Conservation (phyloP, 192 early-diverging fungal genomes). For the Coemansia biformis region DNA sequence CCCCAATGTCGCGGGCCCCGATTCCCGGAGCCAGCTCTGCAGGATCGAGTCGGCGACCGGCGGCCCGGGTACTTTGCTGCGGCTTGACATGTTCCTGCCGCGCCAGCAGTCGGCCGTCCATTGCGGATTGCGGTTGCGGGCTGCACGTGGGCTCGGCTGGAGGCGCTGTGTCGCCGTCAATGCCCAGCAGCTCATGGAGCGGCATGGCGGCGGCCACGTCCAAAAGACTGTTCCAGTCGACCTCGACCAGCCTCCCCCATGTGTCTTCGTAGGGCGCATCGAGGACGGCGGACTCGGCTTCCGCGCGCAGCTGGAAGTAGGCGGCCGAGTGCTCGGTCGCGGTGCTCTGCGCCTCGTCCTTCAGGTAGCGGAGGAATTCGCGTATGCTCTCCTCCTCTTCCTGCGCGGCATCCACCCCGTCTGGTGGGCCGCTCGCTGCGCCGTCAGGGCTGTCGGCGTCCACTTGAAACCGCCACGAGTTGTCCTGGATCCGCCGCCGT, state of each 20-base stretch:
- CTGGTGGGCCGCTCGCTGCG: neutral
- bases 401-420: conserved; percentile 1
- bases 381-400: conserved; percentile 18
- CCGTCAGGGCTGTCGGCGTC: too few relatives aligned
- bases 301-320: conserved; percentile 32
- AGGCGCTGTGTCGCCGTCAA: conserved; percentile 6
- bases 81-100: neutral
- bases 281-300: conserved; percentile 14
- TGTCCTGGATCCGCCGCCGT: conserved; percentile 21
- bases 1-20: neutral
- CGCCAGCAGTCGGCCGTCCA: too few relatives aligned
- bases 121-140: too few relatives aligned
- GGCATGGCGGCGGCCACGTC: conserved; percentile 1
- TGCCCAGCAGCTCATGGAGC: conserved; percentile 12
- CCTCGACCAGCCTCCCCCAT: conserved; percentile 18
- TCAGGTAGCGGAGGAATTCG: conserved; percentile 27
- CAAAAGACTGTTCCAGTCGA: conserved; percentile 16
- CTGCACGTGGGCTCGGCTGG: too few relatives aligned
- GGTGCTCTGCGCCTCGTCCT: conserved; percentile 14
- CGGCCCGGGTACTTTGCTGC: neutral
- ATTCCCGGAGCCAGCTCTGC: conserved; percentile 17
- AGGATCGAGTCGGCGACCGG: neutral
- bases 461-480: conserved; percentile 24
- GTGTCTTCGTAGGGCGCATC: conserved; percentile 4
- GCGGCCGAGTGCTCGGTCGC: conserved; percentile 16